phyloP scores from a whole-genome alignment of 441 rosid species.

The Syzygium syzygioides region DNA sequence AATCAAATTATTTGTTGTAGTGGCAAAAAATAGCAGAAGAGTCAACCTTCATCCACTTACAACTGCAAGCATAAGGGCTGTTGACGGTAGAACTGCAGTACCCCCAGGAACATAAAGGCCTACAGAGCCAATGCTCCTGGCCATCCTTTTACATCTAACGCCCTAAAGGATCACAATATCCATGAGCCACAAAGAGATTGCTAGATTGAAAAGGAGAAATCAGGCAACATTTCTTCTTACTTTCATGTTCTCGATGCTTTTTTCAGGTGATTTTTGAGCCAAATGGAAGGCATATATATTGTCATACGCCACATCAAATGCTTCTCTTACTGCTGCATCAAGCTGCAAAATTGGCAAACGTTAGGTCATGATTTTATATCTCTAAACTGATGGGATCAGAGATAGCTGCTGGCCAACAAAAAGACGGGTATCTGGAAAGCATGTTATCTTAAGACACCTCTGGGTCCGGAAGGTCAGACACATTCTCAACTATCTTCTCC shows the following conservation, averaged over 20 bases:
- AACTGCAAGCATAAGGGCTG: slow-evolving; percentile 89
- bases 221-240: slow-evolving; percentile 31
- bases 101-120: slow-evolving; percentile 98
- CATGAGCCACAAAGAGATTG: not conserved
- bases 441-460: slow-evolving; percentile 31
- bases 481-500: slow-evolving; percentile 46
- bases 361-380: not conserved
- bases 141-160: slow-evolving; percentile 81
- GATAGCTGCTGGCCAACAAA: not conserved
- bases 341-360: slow-evolving; percentile 29
- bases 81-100: slow-evolving; percentile 92
- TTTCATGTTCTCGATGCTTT: slow-evolving; percentile 71
- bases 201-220: not conserved
- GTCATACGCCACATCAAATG: slow-evolving; percentile 87
- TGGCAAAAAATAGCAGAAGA: not conserved
- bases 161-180: slow-evolving; percentile 40
- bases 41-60: slow-evolving; percentile 34
- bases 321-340: slow-evolving; percentile 51
- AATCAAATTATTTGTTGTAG: not conserved
- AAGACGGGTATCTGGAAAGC: not conserved
- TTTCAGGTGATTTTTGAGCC: slow-evolving; percentile 67
- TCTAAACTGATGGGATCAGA: not conserved
- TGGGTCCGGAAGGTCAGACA: slow-evolving; percentile 66
- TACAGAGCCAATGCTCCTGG: slow-evolving; percentile 81
- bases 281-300: slow-evolving; percentile 86